Percentiles rank a stretch among this genome's conserved stretches.
Evolutionary conservation across 1,139 yeast species (phyloP).

Genomic region (Lodderomyces margitis): DNA sequence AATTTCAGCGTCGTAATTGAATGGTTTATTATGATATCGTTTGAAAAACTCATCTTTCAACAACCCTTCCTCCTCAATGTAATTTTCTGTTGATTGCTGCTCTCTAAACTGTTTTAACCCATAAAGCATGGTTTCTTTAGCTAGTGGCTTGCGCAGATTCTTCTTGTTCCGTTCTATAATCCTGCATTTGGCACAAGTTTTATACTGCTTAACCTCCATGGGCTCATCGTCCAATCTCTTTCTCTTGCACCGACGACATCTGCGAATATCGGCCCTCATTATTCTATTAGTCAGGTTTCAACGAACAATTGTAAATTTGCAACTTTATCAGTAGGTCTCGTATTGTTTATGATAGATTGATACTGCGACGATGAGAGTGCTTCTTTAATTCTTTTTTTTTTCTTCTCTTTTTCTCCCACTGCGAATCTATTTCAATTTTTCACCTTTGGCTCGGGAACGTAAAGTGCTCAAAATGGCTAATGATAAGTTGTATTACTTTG

Average conservation of each 20-base stretch:
- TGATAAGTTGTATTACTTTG: not conserved
- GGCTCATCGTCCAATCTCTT: constrained; percentile 59
- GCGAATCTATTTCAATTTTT: constrained; percentile 1
- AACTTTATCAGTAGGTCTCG: no score
- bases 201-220: constrained; percentile 56
- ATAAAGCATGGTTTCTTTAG: constrained; percentile 49
- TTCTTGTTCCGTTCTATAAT: constrained; percentile 52
- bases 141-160: constrained; percentile 46
- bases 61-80: constrained; percentile 40
- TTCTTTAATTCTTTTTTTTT: not conserved
- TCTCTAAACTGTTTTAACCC: constrained; percentile 50
- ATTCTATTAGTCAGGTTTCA: not conserved
- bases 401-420: constrained; percentile 3
- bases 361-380: not conserved
- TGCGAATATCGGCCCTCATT: constrained; percentile 28
- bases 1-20: constrained; percentile 18
- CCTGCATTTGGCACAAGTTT: constrained; percentile 60
- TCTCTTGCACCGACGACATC: constrained; percentile 61
- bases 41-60: constrained; percentile 28
- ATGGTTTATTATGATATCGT: constrained; percentile 19
- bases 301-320: no score
- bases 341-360: no score
- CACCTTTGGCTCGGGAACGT: not conserved
- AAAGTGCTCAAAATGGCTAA: not conserved
- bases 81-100: constrained; percentile 38